Conservation (phyloP, 2,329 filamentous ascomycete species). For the Exophiala sideris region DNA sequence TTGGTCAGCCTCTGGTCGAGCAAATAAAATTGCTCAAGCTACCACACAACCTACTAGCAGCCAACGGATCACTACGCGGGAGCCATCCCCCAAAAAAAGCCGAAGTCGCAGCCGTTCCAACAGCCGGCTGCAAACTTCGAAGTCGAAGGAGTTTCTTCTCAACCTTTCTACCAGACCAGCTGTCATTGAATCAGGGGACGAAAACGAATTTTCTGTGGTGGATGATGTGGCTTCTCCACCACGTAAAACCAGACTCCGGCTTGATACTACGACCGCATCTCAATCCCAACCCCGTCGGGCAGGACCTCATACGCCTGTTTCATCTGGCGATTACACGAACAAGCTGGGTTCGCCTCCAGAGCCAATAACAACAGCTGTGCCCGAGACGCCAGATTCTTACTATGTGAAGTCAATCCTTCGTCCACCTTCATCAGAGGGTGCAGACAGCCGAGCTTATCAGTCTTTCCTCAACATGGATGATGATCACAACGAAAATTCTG, state of each 20-base stretch:
- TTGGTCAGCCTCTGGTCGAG: conserved; percentile 8
- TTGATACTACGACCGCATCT: conserved; percentile 23
- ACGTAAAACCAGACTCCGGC: conserved; percentile 20
- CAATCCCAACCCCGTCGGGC: conserved; percentile 11
- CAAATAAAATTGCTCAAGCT: conserved; percentile 9
- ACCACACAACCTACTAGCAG: conserved; percentile 6
- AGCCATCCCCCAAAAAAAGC: conserved; percentile 18
- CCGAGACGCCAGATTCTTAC: conserved; percentile 28
- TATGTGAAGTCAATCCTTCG: conserved; percentile 26
- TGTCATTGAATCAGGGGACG: conserved; percentile 25
- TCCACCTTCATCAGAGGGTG: conserved; percentile 21
- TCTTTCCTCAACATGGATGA: conserved; percentile 32
- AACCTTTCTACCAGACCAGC: conserved; percentile 19
- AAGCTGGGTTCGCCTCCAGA: conserved; percentile 14
- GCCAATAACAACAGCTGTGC: conserved; percentile 10
- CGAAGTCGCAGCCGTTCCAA: conserved; percentile 25
- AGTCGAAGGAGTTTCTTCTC: conserved; percentile 23
- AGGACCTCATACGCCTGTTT: conserved; percentile 27
- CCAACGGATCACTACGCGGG: conserved; percentile 12
- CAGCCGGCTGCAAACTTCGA: conserved; percentile 17
- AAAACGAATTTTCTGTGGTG: conserved; percentile 15
- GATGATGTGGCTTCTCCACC: conserved; percentile 16
- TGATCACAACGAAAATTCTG: conserved; percentile 19
- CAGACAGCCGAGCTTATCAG: conserved; percentile 23
- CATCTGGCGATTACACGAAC: conserved; percentile 21